Base-by-base conservation (phyloP, 345 rosid species). In the Lagerstroemia speciosa region DNA sequence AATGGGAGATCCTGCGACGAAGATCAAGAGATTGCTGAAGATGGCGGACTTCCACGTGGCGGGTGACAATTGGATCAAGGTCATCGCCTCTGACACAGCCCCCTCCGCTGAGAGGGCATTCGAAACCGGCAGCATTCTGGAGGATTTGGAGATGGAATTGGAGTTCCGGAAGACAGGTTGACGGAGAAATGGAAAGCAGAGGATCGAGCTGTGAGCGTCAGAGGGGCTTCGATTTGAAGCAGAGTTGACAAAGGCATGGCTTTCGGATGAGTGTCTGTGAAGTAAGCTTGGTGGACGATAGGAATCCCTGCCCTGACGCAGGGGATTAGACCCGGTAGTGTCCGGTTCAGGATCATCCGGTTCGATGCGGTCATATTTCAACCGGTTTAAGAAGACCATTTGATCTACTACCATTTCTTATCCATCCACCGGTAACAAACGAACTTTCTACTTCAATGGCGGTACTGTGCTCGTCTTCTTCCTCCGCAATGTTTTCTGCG, bases 31-130 rank as follows among this genome's bases (percentile, higher is more conserved):
- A 74, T 89, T 94, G 72, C 79, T 88, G 76, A 93, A 83, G 66
- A 91, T 46, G 5, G 99, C 86, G 11, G 98, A 91, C 43, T 77
- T 75, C 99, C 99, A 94, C 1, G 93, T 84, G 29, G 95, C 90
- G 1, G 91, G 86, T 0, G 90, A 34, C 26, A 89, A 75, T 70
- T 84, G 90, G 62, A 88, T 72, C 72, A 88, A 70, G 31, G 50
- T 76, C 67, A 91, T 58, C 30, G 94, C 84, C 67, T 76, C 87
- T 30, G 90, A 77, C 17, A 90, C 69, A 12, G 78, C 78, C 34
- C 62, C 74, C 48, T 71, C 61, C 52, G 31, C 36, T 32, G 74
- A 65, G 30, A 55, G 22, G 27, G 74, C 48, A 30, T 15, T 3
- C 19, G 55, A 16, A n/a, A 48, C 17, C 29, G 2, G 29, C 41